phyloP scores from a whole-genome alignment of 2,329 filamentous ascomycete species.

The Cercospora sp. region DNA sequence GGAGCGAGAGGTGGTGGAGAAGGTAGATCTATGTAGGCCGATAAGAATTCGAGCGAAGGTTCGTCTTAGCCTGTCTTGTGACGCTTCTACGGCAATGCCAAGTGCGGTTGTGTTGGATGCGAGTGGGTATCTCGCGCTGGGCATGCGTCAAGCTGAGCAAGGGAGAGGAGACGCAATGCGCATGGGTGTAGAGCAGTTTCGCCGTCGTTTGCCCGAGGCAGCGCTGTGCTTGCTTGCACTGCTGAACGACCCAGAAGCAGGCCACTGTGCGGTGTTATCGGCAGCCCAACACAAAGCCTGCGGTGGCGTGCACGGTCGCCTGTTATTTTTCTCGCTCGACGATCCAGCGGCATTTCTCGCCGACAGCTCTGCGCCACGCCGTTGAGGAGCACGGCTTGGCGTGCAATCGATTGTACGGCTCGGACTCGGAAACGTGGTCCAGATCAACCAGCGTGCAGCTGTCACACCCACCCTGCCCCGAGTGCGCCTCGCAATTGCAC shows the following conservation, averaged over 20 bases:
- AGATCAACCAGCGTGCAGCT: background rate
- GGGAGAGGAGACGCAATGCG: background rate
- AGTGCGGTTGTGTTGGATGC: slow-evolving; percentile 17
- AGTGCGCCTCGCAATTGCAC: background rate
- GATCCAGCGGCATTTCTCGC: background rate
- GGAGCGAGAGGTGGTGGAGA: background rate
- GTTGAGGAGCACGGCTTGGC: background rate
- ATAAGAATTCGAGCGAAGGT: slow-evolving; percentile 18
- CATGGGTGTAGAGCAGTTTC: background rate
- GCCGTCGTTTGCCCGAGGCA: slow-evolving; percentile 3
- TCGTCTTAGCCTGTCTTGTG: slow-evolving; percentile 17
- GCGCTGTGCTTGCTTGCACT: background rate
- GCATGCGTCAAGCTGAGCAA: slow-evolving; percentile 13
- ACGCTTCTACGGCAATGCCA: slow-evolving; percentile 11
- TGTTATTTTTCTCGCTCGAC: background rate
- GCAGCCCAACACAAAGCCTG: background rate
- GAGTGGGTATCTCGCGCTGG: slow-evolving; percentile 11
- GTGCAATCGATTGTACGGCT: background rate
- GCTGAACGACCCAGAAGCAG: background rate
- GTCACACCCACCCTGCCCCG: background rate
- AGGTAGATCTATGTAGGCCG: background rate
- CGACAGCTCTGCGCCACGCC: slow-evolving; percentile 2
- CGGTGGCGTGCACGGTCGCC: background rate
- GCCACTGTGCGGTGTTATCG: background rate
- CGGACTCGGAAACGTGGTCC: background rate